Conservation (phyloP, 495 filamentous ascomycete genomes). For the Aspergillus olivimuriae region DNA sequence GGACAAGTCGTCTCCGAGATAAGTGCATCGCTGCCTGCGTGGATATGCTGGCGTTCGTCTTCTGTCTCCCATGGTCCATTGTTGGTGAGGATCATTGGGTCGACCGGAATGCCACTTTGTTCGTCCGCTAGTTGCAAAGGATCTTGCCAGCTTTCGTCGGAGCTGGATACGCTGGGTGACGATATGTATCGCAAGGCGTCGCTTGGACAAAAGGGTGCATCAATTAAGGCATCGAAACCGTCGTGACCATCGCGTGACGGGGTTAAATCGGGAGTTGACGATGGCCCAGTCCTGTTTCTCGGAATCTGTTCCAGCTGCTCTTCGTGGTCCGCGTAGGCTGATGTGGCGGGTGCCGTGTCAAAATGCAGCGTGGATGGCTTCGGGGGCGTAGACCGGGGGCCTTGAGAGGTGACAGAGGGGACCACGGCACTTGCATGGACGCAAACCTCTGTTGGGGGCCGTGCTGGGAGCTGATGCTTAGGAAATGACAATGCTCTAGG, state of each 20-base stretch:
- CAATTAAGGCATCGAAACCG: conserved; percentile 2
- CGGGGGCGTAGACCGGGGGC: conserved; percentile 1
- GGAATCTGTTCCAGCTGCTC: neutral
- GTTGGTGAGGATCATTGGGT: conserved; percentile 14
- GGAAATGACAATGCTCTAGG: conserved; percentile 10
- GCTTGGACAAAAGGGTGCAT: conserved; percentile 10
- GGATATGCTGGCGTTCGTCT: conserved; percentile 1
- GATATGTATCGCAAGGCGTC: conserved; percentile 3
- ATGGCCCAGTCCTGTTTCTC: neutral
- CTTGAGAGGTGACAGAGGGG: neutral
- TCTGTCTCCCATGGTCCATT: conserved; percentile 3
- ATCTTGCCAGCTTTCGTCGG: conserved; percentile 8
- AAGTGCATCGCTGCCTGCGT: conserved; percentile 1
- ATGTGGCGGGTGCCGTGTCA: neutral
- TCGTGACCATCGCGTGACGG: conserved; percentile 5
- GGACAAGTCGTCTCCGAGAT: conserved; percentile 3
- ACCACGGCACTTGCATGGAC: conserved; percentile 8
- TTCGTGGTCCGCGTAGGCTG: neutral
- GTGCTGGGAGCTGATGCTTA: conserved; percentile 15
- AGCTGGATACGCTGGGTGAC: conserved; percentile 16
- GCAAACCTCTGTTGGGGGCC: conserved; percentile 15
- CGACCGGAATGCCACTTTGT: conserved; percentile 14
- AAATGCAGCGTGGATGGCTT: neutral
- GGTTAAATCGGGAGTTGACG: neutral
- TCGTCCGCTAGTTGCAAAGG: conserved; percentile 6